A percentile compares a stretch with the other conserved stretches of the same genome.
Evolutionary conservation across 768 basidiomycete genomes (phyloP).

Genomic region (Cubamyces sp.): DNA sequence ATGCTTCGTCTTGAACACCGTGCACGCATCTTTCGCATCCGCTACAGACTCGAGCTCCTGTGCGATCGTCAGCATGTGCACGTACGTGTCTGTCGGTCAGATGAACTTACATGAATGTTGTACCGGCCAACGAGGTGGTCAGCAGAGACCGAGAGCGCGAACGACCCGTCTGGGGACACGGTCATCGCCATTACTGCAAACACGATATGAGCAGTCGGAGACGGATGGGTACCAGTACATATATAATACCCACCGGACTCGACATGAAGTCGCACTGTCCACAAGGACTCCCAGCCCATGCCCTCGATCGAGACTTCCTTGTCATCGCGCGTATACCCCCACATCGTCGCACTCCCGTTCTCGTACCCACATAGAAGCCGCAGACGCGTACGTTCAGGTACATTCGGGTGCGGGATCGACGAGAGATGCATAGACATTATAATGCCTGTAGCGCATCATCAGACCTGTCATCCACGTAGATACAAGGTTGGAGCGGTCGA

Average conservation of each 20-base stretch:
- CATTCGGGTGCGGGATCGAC: conserved; percentile 37
- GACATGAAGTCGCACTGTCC: conserved; percentile 68
- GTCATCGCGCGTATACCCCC: conserved; percentile 48
- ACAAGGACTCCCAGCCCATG: conserved; percentile 70
- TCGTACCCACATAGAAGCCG: conserved; percentile 81
- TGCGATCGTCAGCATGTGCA: not conserved
- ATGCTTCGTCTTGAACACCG: conserved; percentile 64
- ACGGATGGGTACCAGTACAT: no score
- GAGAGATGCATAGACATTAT: conserved; percentile 88
- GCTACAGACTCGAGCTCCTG: conserved; percentile 26
- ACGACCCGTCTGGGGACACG: conserved; percentile 57
- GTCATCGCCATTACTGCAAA: conserved; percentile 83
- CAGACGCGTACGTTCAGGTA: conserved; percentile 43
- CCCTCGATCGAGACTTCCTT: conserved; percentile 65
- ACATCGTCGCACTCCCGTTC: conserved; percentile 81
- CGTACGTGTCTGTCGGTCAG: not conserved
- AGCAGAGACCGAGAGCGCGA: conserved; percentile 83
- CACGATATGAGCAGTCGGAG: not conserved
- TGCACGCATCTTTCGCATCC: conserved; percentile 31
- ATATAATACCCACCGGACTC: conserved; percentile 61
- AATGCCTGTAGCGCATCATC: conserved; percentile 54
- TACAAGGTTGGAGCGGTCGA: not conserved
- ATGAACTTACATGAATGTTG: conserved; percentile 49
- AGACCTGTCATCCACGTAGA: not conserved
- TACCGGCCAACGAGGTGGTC: conserved; percentile 79